These are phyloP conservation scores for Hanseniaspora lindneri DNA, from an alignment of 805 yeast genomes.

Conservation along the genomic window DNA sequence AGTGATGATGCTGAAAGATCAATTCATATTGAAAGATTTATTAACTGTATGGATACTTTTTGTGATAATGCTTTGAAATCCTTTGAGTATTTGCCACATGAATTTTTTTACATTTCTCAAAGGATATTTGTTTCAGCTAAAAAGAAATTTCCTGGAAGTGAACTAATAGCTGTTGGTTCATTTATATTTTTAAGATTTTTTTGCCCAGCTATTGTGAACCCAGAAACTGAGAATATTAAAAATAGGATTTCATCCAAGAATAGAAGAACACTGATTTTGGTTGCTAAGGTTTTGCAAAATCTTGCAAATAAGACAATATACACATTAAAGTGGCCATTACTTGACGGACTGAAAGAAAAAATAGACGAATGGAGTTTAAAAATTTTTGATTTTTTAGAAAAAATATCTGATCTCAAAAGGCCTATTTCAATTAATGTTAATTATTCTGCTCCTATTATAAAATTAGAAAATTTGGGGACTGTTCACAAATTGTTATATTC, in stretches of 20 bases:
- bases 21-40: constrained; percentile 37
- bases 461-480: constrained; percentile 27
- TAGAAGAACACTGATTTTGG: constrained; percentile 57
- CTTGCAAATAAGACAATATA: constrained; percentile 72
- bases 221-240: constrained; percentile 41
- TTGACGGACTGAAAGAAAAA: constrained; percentile 34
- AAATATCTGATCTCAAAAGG: constrained; percentile 25
- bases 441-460: constrained; percentile 19
- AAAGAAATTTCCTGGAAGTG: constrained; percentile 53
- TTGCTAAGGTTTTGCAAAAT: constrained; percentile 75
- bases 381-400: constrained; percentile 34
- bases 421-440: constrained; percentile 21
- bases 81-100: constrained; percentile 49
- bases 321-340: constrained; percentile 51
- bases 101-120: constrained; percentile 59
- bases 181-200: constrained; percentile 69
- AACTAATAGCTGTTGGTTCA: constrained; percentile 68
- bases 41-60: constrained; percentile 43
- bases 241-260: constrained; percentile 29
- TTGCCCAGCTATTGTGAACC: constrained; percentile 85
- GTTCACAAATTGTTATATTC: constrained; percentile 41
- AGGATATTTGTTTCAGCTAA: constrained; percentile 48
- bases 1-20: constrained; percentile 32
- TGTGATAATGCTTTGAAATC: constrained; percentile 51
- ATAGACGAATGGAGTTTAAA: constrained; percentile 31